Conservation (phyloP, 306 rosid genomes). For the Adenanthera pavonina region DNA sequence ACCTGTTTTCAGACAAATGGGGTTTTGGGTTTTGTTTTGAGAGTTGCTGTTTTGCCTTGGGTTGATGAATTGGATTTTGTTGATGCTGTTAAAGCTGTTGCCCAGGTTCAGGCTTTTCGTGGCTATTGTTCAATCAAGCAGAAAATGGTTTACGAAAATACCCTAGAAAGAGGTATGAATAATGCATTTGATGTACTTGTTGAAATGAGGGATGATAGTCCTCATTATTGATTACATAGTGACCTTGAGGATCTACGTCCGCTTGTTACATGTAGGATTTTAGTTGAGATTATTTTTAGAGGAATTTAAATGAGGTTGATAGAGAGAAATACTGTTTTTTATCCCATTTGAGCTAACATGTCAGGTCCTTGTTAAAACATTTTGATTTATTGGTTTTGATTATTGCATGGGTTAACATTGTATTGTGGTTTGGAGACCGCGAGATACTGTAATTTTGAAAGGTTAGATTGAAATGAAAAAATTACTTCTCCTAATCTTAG, state of each 20-base stretch:
- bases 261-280: too few relatives aligned
- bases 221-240: not conserved
- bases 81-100: slow-evolving; percentile 37
- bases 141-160: slow-evolving; percentile 30
- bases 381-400: not conserved
- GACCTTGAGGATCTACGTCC: not conserved
- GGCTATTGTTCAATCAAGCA: slow-evolving; percentile 23
- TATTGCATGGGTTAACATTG: not conserved
- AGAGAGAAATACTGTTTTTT: not conserved
- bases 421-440: not conserved
- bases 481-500: not conserved
- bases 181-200: not conserved
- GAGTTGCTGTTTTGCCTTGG: slow-evolving; percentile 45
- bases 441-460: slow-evolving; percentile 4
- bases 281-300: not conserved
- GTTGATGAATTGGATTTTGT: slow-evolving; percentile 37
- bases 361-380: too few relatives aligned
- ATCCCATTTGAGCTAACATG: too few relatives aligned
- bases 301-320: not conserved
- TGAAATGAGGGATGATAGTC: not conserved
- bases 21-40: slow-evolving; percentile 43
- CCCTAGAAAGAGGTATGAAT: slow-evolving; percentile 25
- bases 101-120: slow-evolving; percentile 51
- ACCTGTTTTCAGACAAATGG: slow-evolving; percentile 14
- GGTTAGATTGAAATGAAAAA: not conserved